phyloP scores from a whole-genome alignment of 495 filamentous ascomycete species.

The Tuber umbilicatum region DNA sequence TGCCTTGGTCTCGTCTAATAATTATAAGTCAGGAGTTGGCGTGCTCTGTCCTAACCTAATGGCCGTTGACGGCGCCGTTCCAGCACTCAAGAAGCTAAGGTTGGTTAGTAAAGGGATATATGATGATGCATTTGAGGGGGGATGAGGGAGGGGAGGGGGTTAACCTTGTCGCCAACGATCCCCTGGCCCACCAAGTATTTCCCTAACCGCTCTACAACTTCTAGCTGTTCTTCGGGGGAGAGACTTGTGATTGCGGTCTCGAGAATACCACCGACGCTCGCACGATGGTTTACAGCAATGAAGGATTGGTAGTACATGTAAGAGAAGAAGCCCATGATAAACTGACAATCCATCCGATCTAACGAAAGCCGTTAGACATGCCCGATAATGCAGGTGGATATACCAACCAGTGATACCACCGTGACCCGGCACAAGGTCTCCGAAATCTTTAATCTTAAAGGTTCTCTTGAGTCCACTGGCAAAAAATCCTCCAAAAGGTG shows the following conservation, averaged over 20 bases:
- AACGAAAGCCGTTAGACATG: constrained; percentile 8
- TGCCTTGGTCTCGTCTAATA: constrained; percentile 8
- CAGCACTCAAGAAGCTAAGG: constrained; percentile 33
- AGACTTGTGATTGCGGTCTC: constrained; percentile 82
- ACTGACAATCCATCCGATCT: constrained; percentile 99
- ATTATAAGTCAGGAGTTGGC: neutral
- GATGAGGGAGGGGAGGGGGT: constrained; percentile 23
- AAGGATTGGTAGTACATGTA: constrained; percentile 99
- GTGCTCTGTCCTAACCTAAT: constrained; percentile 11
- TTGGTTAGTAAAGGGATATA: constrained; percentile 6
- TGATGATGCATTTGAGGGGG: neutral
- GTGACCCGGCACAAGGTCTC: constrained; percentile 94
- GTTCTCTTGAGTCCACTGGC: constrained; percentile 95
- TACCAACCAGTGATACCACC: constrained; percentile 72
- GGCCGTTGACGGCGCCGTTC: constrained; percentile 28
- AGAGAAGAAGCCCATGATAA: constrained; percentile 99
- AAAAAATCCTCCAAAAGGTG: constrained; percentile 98
- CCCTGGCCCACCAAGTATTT: constrained; percentile 87
- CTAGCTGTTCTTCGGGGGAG: constrained; percentile 74
- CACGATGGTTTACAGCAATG: constrained; percentile 70
- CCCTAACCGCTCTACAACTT: constrained; percentile 73
- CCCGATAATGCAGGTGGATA: neutral
- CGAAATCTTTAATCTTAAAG: constrained; percentile 99
- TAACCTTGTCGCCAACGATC: constrained; percentile 56
- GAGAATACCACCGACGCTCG: constrained; percentile 74